Evolutionary conservation across 108 stramenopile species (phyloP), one percentile per base, ranked within the genome.

Genomic region (Seminavis robusta): DNA sequence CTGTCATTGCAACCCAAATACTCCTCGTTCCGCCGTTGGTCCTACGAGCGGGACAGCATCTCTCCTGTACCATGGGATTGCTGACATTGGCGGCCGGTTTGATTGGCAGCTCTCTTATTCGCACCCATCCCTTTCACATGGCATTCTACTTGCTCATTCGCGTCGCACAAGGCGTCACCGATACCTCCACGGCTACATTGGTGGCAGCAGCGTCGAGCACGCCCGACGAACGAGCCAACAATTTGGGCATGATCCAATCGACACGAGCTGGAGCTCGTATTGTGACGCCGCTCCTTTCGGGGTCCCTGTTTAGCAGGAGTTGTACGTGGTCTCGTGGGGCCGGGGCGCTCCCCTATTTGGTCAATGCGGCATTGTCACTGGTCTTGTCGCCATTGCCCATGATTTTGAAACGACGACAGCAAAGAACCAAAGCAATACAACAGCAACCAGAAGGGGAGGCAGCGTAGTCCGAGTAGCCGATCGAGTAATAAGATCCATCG

Each of bases 191-290:
- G 27, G 69, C 69, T 9, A 27, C 63, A 5, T 25, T 71, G 15
- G 69, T 71, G 1, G 69, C 69, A n/a, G 28, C 48, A 3, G 31
- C 41, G n/a, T 71, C 69, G 29, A 24, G 7, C 33, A 29, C 10
- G 3, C 19, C 47, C 9, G 63, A 64, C 10, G 55, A 44, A 15
- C 47, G 69, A 10, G 44, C 61, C 23, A 9, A 21, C 4, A 71
- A 71, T 37, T 38, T 71, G 21, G 69, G 36, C 0, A 11, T 71
- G 26, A 17, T 71, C 15, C 44, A 42, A 27, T 54, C 52, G 9
- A 71, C 69, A 34, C 55, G 69, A 9, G 69, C 69, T 1, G 69
- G 54, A 32, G 62, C 63, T 17, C 44, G 69, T 20, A 64, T 71
- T 16, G 26, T 71, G 23, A 62, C 62, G 0, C 69, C 69, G 0